Conservation (phyloP, 2,329 filamentous ascomycete genomes). For the Decorospora gaudefroyi region DNA sequence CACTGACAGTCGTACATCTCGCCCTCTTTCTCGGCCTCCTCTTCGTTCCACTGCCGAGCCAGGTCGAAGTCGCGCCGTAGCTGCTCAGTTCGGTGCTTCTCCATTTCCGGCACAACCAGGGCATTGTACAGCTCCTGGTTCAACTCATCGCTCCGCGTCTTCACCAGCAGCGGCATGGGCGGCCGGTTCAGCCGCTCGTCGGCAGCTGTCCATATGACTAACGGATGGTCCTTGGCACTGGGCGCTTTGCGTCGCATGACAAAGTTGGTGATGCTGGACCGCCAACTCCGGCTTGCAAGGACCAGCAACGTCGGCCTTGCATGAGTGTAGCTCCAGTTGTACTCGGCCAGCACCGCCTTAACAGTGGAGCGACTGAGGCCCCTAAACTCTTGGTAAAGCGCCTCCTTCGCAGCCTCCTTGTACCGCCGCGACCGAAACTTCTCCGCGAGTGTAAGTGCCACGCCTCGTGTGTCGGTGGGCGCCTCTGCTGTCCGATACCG, state of each 20-base stretch:
- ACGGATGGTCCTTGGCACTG: constrained; percentile 60
- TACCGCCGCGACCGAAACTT: constrained; percentile 70
- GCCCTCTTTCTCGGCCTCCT: constrained; percentile 53
- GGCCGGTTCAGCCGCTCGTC: constrained; percentile 56
- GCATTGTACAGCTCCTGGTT: constrained; percentile 56
- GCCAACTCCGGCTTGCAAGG: constrained; percentile 75
- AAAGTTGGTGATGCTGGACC: constrained; percentile 72
- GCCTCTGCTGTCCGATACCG: constrained; percentile 41
- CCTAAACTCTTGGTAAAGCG: constrained; percentile 76
- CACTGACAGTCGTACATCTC: constrained; percentile 72
- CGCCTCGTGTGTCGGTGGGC: constrained; percentile 39
- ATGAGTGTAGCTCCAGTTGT: constrained; percentile 76
- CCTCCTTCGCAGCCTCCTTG: constrained; percentile 67
- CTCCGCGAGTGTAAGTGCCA: constrained; percentile 62
- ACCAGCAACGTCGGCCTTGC: constrained; percentile 70
- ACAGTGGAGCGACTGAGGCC: constrained; percentile 74
- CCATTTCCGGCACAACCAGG: constrained; percentile 51
- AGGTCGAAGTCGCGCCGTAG: constrained; percentile 48
- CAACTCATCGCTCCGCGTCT: constrained; percentile 64
- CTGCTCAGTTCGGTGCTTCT: constrained; percentile 47
- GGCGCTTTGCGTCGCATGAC: constrained; percentile 67
- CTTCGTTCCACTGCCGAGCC: constrained; percentile 55
- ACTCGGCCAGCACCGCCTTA: constrained; percentile 77
- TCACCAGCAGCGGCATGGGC: constrained; percentile 64
- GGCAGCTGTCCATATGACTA: constrained; percentile 67